Conservation (phyloP, 805 yeast genomes). For the Hanseniaspora occidentalis region DNA sequence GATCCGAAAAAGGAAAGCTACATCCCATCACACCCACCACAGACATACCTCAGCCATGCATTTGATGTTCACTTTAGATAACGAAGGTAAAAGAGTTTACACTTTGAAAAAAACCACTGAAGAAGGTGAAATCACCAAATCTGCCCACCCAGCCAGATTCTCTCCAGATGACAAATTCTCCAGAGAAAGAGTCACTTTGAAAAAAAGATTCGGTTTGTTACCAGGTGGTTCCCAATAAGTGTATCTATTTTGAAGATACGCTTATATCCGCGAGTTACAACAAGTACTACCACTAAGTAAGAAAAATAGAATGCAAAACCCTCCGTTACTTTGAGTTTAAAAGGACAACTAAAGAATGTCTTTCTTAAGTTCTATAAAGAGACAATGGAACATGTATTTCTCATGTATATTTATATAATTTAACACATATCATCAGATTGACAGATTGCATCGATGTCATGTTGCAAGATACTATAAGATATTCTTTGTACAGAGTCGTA, state of each 20-base stretch:
- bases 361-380: no score
- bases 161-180: slow-evolving; percentile 99
- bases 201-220: slow-evolving; percentile 82
- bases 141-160: slow-evolving; percentile 99
- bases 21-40: neutral
- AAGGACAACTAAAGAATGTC: no score
- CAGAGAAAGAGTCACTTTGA: slow-evolving; percentile 95
- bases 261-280: no score
- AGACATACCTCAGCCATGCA: slow-evolving; percentile 50
- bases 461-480: no score
- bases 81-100: slow-evolving; percentile 91
- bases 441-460: no score
- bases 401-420: no score
- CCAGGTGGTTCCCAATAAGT: slow-evolving; percentile 69
- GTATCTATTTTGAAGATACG: no score
- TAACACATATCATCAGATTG: no score
- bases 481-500: no score
- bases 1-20: neutral
- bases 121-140: slow-evolving; percentile 88
- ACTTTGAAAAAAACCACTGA: slow-evolving; percentile 75
- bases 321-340: no score
- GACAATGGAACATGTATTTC: no score
- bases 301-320: neutral
- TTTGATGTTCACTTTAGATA: slow-evolving; percentile 94
- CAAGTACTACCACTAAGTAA: neutral